Evolutionary conservation across 768 basidiomycete species (phyloP), one percentile per base, ranked within the genome.

Genomic region (Cyclocybe aegerita): DNA sequence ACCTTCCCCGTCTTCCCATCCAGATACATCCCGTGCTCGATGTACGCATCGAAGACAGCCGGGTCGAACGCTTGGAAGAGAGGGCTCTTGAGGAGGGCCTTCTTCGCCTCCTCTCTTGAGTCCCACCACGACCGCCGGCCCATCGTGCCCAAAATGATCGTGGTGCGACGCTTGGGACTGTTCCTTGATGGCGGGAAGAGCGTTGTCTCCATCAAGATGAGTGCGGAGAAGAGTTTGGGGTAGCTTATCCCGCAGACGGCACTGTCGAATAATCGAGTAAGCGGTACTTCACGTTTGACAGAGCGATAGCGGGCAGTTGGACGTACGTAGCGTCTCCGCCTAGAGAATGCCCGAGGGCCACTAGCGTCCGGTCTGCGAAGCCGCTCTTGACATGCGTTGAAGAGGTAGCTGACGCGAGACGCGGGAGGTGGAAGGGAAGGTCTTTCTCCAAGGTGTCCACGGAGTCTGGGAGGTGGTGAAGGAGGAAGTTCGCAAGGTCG

Each of bases 401-500:
- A 1, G 49, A 30, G 0, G 49, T 33, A 14, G 39, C 12, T 4
- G 47, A 31, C 1, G 59, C 45, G 9, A 60, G 35, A 31, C 56
- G 58, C 10, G 51, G 15, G 8, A 61, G 45, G 9, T 51, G 39
- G 4, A 40, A 39, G 1, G 59, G 55, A 9, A 59, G 48, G 31
- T 57, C 54, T 36, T 49, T 53, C 2, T 55, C 56, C 33, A 54
- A 59, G 0, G 56, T 16, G 16, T 55, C 50, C n/a, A 4, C 4
- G 1, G 55, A 56, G 0, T 60, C 52, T 4, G 62, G 63, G 10
- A 65, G 51, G 47, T 62, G 47, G 37, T 65, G 39, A 2, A 65
- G 52, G 11, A 63, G 53, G 33, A 65, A 52, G 39, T 65, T 65
- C 35, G 64, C 64, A 10, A 65, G 46, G 44, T 65, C 64, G 14